These are phyloP conservation scores for Hypoxylon sp. DNA, from an alignment of 2,329 filamentous ascomycete species.

Conservation along the genomic window DNA sequence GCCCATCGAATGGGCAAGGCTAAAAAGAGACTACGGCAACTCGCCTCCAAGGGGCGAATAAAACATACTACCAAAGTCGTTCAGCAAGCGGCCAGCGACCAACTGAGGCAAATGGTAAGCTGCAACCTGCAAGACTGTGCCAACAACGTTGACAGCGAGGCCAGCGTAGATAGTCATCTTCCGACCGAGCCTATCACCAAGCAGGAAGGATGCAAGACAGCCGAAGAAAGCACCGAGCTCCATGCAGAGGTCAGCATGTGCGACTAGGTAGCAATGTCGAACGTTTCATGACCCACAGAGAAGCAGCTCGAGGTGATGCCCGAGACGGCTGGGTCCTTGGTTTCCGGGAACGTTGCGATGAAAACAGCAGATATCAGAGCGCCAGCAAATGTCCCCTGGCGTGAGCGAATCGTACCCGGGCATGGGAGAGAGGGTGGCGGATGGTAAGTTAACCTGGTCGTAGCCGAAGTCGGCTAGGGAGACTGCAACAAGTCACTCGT, in stretches of 20 bases:
- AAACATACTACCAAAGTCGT: conserved; percentile 62
- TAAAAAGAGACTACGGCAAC: background rate
- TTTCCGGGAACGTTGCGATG: conserved; percentile 29
- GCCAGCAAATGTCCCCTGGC: conserved; percentile 31
- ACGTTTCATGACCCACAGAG: conserved; percentile 32
- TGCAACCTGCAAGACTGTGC: conserved; percentile 52
- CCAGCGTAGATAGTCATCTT: conserved; percentile 51
- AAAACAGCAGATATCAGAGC: conserved; percentile 36
- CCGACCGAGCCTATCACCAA: conserved; percentile 52
- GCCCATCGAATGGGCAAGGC: conserved; percentile 4
- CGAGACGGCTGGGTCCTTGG: conserved; percentile 29
- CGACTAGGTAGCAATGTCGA: conserved; percentile 24
- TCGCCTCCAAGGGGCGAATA: conserved; percentile 45
- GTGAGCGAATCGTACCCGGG: conserved; percentile 23
- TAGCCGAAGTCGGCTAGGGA: conserved; percentile 39
- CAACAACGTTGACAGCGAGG: conserved; percentile 51
- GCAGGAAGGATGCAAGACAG: conserved; percentile 49
- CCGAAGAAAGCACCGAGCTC: conserved; percentile 70
- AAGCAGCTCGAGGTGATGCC: conserved; percentile 40
- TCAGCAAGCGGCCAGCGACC: conserved; percentile 57
- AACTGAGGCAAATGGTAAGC: conserved; percentile 55
- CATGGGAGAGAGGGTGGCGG: conserved; percentile 17
- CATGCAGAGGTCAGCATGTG: conserved; percentile 51
- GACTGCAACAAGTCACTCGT: conserved; percentile 35
- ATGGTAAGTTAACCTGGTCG: conserved; percentile 31